These are phyloP conservation scores for Colletotrichum euphorbiae DNA, from an alignment of 2,329 filamentous ascomycete genomes.

Conservation along the genomic window DNA sequence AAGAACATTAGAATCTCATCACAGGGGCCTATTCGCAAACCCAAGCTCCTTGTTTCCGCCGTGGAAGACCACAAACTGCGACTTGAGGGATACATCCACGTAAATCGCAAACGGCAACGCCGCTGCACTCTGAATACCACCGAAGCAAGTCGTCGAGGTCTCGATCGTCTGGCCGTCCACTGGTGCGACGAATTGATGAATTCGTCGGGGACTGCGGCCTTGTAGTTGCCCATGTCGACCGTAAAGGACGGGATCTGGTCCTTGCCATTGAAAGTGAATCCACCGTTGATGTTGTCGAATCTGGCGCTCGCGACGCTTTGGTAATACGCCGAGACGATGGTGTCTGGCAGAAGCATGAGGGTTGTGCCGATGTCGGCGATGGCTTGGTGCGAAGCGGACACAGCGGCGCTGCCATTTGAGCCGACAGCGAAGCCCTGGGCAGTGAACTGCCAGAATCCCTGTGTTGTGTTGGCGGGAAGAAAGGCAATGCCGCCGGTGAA, in stretches of 20 bases:
- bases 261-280: slow-evolving; percentile 69
- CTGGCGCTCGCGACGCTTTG: slow-evolving; percentile 62
- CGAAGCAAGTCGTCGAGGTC: slow-evolving; percentile 47
- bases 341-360: slow-evolving; percentile 68
- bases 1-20: not conserved
- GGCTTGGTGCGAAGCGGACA: slow-evolving; percentile 48
- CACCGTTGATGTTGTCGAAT: slow-evolving; percentile 59
- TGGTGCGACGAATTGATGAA: slow-evolving; percentile 54
- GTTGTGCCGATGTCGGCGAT: slow-evolving; percentile 81
- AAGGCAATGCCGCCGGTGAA: slow-evolving; percentile 70
- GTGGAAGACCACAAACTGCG: slow-evolving; percentile 58
- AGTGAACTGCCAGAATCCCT: slow-evolving; percentile 74
- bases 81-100: slow-evolving; percentile 56
- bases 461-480: slow-evolving; percentile 62
- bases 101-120: slow-evolving; percentile 54
- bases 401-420: slow-evolving; percentile 28
- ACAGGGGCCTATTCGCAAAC: slow-evolving; percentile 53
- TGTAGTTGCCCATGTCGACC: slow-evolving; percentile 50
- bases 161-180: slow-evolving; percentile 40
- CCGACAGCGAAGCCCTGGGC: slow-evolving; percentile 67
- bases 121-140: slow-evolving; percentile 53
- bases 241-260: slow-evolving; percentile 58
- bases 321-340: slow-evolving; percentile 71
- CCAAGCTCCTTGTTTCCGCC: slow-evolving; percentile 48
- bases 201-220: slow-evolving; percentile 50